Evolutionary conservation across 2,329 filamentous ascomycete species (phyloP), one percentile per base, ranked within the genome.

Genomic region (Dendryphion nanum): DNA sequence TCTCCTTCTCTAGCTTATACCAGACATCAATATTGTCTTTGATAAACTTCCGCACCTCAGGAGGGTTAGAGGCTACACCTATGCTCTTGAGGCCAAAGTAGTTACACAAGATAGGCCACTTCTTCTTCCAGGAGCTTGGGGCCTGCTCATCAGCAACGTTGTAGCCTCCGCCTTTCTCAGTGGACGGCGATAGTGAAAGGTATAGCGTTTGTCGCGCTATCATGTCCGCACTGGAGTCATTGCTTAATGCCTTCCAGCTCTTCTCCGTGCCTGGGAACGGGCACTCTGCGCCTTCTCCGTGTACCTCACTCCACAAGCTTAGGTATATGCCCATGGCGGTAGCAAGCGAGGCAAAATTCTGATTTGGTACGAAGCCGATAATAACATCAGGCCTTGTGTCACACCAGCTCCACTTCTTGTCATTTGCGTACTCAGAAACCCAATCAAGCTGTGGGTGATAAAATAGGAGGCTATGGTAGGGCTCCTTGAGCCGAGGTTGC

Each of bases 41-140:
- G 34, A 63, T 59, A 33, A 54, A 64, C 8, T 46, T 37, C 4
- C 52, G 40, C n/a, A 63, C 54, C 26, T 61, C 46, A 0, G 47
- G 48, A 1, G 53, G 41, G 31, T 48, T 43, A 1, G 33, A 5
- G 0, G 33, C 18, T 0, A 57, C 57, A 0, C 48, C 52, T 4
- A 61, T 62, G 2, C 70, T 69, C 35, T 66, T 66, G 23, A 74
- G 57, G 0, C 66, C 66, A 48, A 74, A 74, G 38, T 71, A 69
- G 2, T 60, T 55, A 49, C 69, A 71, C 18, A 74, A 56, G 3
- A 68, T 50, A 1, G 71, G 69, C 71, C 71, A 75, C 43, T 71
- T 71, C 7, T 49, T 37, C 7, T 57, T 59, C 70, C 71, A 74
- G 42, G 58, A 48, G 0, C 61, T 61, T 0, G 55, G 45, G 5